Base-by-base conservation (phyloP, 306 rosid species). In the Gastrolobium bilobum region DNA sequence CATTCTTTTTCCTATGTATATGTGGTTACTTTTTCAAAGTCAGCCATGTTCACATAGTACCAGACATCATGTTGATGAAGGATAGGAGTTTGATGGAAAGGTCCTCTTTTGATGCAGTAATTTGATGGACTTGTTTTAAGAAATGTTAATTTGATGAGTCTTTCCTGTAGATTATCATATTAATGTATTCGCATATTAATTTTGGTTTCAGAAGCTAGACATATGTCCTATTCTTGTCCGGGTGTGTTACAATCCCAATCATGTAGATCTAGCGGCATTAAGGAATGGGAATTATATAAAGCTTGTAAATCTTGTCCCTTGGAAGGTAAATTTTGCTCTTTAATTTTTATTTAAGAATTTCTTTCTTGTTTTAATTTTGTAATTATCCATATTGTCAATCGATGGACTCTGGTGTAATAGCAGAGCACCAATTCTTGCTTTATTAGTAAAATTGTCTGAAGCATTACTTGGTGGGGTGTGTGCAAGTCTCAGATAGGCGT, bases 271-370 rank as follows among this genome's bases (percentile, higher is more conserved):
- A 79, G 96, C 94, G 1, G 98, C 98, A 53, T 78, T 95, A 82
- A 79, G 97, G 70, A 84, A 87, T 35, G 99, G 99, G 54, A 95
- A 95, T 81, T 95, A 91, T 79, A 94, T 89, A 48, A 98, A 95
- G 86, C 99, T 95, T 83, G 92, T 91, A 67, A 95, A 95, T 80
- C 94, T 95, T 73, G 89, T 91, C 33, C 98, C 89, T 9, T 95
- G 99, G 99, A 95, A 92, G 99, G 99, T 95, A 88, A 77, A 47
- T 10, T 57, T 71, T 62, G 29, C 77, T 47, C 66, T 75, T 60
- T 15, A 33, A 10, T 57, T 64, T 82, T 65, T 3, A 54, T 62
- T 74, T 7, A 43, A 38, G 8, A 64, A 6, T 37, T 39, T 54
- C 20, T 53, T 53, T 37, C 42, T 71, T 63, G 34, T 44, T 53